Evolutionary conservation across 495 filamentous ascomycete genomes (phyloP), one percentile per base, ranked within the genome.

Genomic region (Aspergillus funiculosus): DNA sequence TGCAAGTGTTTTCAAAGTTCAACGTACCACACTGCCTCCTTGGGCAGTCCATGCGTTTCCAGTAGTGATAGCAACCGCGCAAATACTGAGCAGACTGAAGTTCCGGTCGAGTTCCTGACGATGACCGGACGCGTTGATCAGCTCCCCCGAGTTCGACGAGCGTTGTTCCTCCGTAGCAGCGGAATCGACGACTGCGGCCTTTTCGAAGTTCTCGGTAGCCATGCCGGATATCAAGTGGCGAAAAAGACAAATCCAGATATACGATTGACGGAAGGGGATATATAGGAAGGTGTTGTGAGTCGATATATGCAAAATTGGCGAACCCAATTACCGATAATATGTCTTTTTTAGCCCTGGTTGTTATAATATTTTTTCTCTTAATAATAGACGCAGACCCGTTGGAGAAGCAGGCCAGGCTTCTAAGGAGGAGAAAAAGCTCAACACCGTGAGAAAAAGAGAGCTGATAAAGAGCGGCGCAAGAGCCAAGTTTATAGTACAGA

Each of bases 41-140:
- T 48, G 40, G 8, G 50, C 50, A 44, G 48, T 52, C 50, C 50
- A 52, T 28, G 50, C 48, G 34, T 52, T 52, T 27, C 50, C 50
- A 9, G 43, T 52, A 8, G 50, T 52, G 39, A 52, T 31, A 21
- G 50, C 50, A 26, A 52, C 24, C 11, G 43, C 50, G 36, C 50
- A 52, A 28, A 52, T 52, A 32, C 45, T 52, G 9, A 52, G 32
- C 26, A 52, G 45, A 26, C 50, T 42, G 43, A 48, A 52, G 28
- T 52, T 52, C 10, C 50, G 50, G 15, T 52, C 31, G 6, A 52
- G 50, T 24, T 52, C 50, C 35, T 52, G 50, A 11, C 35, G 34
- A 41, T 52, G 50, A 5, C 50, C 50, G 19, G 50, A 52, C 11
- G 50, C 50, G 17, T 52, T 52, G 39, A 52, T 38, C 13, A 39